Conservation (phyloP, 2,329 filamentous ascomycete species). For the Pseudogymnoascus sp. region DNA sequence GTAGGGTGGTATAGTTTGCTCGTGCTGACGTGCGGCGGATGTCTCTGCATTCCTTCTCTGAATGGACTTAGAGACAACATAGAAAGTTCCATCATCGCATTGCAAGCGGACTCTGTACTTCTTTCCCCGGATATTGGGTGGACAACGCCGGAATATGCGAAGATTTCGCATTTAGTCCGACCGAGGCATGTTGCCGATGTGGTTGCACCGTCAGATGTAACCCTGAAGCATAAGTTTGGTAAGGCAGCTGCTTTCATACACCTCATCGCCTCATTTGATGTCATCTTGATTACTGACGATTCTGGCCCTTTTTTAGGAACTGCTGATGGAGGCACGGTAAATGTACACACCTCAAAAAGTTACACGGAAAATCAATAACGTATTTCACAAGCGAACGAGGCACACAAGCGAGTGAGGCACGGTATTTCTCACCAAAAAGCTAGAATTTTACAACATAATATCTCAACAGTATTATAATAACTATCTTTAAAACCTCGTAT, state of each 20-base stretch:
- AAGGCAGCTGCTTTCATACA: background rate
- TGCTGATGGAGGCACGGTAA: background rate
- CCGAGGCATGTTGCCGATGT: background rate
- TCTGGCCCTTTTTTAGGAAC: background rate
- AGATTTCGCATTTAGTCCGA: background rate
- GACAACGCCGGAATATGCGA: background rate
- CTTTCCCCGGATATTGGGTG: background rate
- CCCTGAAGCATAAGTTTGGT: background rate
- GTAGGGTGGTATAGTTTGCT: background rate
- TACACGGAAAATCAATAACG: background rate
- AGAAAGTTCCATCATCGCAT: background rate
- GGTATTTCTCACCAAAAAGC: too few relatives aligned
- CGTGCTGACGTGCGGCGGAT: conserved; percentile 11
- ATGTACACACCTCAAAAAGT: background rate
- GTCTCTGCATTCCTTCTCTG: conserved; percentile 15
- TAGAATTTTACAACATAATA: too few relatives aligned
- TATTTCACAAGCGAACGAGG: too few relatives aligned
- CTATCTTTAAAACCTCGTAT: too few relatives aligned
- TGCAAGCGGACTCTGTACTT: background rate
- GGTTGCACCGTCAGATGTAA: background rate
- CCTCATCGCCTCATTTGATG: background rate
- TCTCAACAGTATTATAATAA: too few relatives aligned
- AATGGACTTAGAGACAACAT: background rate
- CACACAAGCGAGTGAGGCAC: too few relatives aligned
- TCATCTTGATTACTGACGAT: background rate